Evolutionary conservation across 2,329 filamentous ascomycete species (phyloP), one percentile per base, ranked within the genome.

Genomic region (Graphilbum ipis-grandicollis): DNA sequence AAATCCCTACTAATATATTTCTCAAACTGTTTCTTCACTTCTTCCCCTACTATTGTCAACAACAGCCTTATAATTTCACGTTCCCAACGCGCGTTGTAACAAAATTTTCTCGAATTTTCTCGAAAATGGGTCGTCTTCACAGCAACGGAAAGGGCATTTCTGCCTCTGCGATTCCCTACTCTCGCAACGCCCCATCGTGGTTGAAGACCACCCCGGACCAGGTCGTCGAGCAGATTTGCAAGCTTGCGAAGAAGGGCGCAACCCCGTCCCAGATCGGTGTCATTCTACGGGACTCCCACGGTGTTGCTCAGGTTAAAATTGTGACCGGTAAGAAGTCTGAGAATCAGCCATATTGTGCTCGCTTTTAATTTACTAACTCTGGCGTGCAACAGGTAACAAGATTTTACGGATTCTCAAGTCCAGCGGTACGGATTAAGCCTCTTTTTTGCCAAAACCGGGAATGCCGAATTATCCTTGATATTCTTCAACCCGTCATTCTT

Each of bases 341-440:
- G n/a, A n/a, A n/a, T n/a, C n/a, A n/a, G n/a, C n/a, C n/a, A n/a
- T n/a, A n/a, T n/a, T n/a, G n/a, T n/a, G n/a, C n/a, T n/a, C n/a
- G n/a, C n/a, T n/a, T n/a, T n/a, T n/a, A n/a, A n/a, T n/a, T n/a
- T n/a, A n/a, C n/a, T n/a, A n/a, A n/a, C n/a, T n/a, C n/a, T n/a
- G n/a, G n/a, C n/a, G n/a, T n/a, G n/a, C n/a, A n/a, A n/a, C 51
- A 86, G 88, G 90, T 69, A 98, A 98, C 84, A 93, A 93, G 76
- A 94, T 98, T 62, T 84, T 98, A 58, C 81, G 90, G 65, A 96
- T 98, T 69, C 76, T 98, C 54, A 96, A 94, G 79, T 80, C 80
- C 54, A 82, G 72, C 65, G 90, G 90, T 96, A 96, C 68, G 79
- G 65, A 70, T 58, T 59, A 55, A 60, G 49, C n/a, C 8, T 26